Percentiles rank a stretch among this genome's conserved stretches.
These are phyloP conservation scores for Sapria himalayana DNA, from an alignment of 345 rosid genomes.

Conservation along the genomic window DNA sequence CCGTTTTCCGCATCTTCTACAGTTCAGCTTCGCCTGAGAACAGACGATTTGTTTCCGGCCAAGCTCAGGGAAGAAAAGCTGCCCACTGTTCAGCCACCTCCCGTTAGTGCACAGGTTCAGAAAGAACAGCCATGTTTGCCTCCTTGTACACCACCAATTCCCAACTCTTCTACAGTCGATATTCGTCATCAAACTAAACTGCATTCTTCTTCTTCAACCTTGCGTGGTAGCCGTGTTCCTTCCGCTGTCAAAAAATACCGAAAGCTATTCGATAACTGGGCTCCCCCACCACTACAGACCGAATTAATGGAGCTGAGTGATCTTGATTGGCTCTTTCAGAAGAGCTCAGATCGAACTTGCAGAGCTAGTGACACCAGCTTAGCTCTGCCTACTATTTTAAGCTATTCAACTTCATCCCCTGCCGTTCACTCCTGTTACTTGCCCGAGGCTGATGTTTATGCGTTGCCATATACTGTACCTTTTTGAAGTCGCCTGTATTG, in stretches of 20 bases:
- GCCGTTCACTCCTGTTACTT: slow-evolving; percentile 18
- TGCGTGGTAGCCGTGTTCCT: slow-evolving; percentile 18
- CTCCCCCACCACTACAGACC: slow-evolving; percentile 12
- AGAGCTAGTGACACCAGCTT: background rate
- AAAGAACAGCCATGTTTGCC: slow-evolving; percentile 8
- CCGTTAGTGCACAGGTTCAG: slow-evolving; percentile 3
- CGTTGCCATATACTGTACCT: slow-evolving; percentile 30
- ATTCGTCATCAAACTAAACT: slow-evolving; percentile 5
- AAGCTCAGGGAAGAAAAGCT: slow-evolving; percentile 4
- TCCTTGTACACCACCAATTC: slow-evolving; percentile 2
- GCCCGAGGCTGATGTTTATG: slow-evolving; percentile 23
- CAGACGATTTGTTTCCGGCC: slow-evolving; percentile 4
- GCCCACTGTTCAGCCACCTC: slow-evolving; percentile 8
- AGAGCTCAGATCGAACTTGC: slow-evolving; percentile 7
- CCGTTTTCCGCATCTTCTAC: slow-evolving; percentile 19
- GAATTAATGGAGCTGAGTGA: slow-evolving; percentile 11
- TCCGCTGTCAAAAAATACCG: slow-evolving; percentile 12
- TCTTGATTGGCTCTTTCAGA: slow-evolving; percentile 16
- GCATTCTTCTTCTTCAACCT: slow-evolving; percentile 2
- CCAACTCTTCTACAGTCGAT: slow-evolving; percentile 4
- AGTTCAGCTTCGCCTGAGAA: too few species aligned
- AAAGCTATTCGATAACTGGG: slow-evolving; percentile 24
- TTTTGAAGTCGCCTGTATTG: slow-evolving; percentile 12
- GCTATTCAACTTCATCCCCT: slow-evolving; percentile 1
- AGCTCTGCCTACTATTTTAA: background rate